Percentiles rank a stretch among this genome's conserved stretches.
Evolutionary conservation across 2,329 filamentous ascomycete genomes (phyloP).

Genomic region (Myrmaecium sp.): DNA sequence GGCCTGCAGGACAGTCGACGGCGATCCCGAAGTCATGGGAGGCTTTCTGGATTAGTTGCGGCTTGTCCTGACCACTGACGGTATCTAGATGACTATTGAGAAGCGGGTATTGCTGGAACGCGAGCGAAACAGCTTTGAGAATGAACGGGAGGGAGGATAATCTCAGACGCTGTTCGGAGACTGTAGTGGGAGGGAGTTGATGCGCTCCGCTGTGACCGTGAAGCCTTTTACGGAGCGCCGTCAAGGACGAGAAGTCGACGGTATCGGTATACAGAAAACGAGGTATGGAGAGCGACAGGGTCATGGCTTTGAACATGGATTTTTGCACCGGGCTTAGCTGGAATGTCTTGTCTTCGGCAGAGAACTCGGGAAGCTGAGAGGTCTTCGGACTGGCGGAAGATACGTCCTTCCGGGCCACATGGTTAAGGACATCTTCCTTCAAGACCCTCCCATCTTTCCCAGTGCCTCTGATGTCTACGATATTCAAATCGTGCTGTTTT

Average conservation of each 20-base stretch:
- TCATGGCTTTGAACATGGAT: slow-evolving; percentile 98
- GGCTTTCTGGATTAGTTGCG: slow-evolving; percentile 58
- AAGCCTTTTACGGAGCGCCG: slow-evolving; percentile 53
- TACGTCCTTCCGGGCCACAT: slow-evolving; percentile 32
- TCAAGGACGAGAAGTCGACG: slow-evolving; percentile 63
- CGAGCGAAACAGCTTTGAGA: slow-evolving; percentile 82
- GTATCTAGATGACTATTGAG: slow-evolving; percentile 73
- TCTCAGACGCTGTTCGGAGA: slow-evolving; percentile 36
- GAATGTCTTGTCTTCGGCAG: slow-evolving; percentile 45
- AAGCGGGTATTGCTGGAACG: slow-evolving; percentile 64
- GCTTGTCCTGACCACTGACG: slow-evolving; percentile 40
- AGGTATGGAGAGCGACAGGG: slow-evolving; percentile 72
- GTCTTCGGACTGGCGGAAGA: slow-evolving; percentile 14
- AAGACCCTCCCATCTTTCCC: slow-evolving; percentile 80
- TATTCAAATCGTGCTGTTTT: slow-evolving; percentile 63
- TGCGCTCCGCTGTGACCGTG: slow-evolving; percentile 46
- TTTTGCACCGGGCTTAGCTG: slow-evolving; percentile 63
- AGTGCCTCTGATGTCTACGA: slow-evolving; percentile 63
- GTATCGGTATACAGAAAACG: slow-evolving; percentile 94
- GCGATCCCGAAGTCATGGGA: slow-evolving; percentile 92
- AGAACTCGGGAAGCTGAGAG: slow-evolving; percentile 11
- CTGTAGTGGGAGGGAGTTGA: slow-evolving; percentile 14
- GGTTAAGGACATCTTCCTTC: slow-evolving; percentile 78
- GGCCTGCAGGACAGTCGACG: slow-evolving; percentile 78
- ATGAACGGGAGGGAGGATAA: slow-evolving; percentile 88